These are phyloP conservation scores for Colletotrichum tropicicola DNA, from an alignment of 2,329 filamentous ascomycete genomes.

Conservation along the genomic window DNA sequence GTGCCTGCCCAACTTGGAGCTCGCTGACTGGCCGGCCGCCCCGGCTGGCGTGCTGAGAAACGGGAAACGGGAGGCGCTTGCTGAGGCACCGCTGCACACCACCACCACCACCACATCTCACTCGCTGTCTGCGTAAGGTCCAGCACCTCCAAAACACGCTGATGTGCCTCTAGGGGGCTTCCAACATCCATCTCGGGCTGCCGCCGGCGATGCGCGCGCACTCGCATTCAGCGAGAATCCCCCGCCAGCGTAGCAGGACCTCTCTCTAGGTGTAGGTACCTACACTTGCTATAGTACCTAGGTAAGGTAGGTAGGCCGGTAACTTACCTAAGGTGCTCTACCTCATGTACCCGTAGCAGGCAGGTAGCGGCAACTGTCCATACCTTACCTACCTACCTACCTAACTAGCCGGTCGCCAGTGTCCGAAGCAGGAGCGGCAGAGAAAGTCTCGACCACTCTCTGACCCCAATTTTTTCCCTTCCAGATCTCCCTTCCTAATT, in stretches of 20 bases:
- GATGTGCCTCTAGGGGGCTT: no score
- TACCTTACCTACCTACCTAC: not conserved
- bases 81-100: not conserved
- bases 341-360: no score
- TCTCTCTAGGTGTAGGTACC: not conserved
- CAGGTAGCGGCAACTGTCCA: no score
- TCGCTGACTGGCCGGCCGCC: not conserved
- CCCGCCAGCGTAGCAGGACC: not conserved
- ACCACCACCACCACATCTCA: not conserved
- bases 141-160: no score
- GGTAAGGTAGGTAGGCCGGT: not conserved
- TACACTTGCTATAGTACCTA: not conserved
- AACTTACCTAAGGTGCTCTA: not conserved
- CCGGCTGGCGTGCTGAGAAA: slow-evolving; percentile 4
- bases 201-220: not conserved
- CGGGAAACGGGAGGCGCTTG: slow-evolving; percentile 17
- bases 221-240: not conserved
- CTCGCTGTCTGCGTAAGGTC: no score
- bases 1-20: slow-evolving; percentile 6
- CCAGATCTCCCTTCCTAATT: slow-evolving; percentile 15
- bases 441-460: slow-evolving; percentile 16
- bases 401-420: no score
- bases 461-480: slow-evolving; percentile 29
- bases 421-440: not conserved
- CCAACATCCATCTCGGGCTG: no score